A percentile compares a stretch with the other conserved stretches of the same genome.
These are phyloP conservation scores for Salvia splendens DNA, from an alignment of 257 asterid genomes.

Conservation along the genomic window DNA sequence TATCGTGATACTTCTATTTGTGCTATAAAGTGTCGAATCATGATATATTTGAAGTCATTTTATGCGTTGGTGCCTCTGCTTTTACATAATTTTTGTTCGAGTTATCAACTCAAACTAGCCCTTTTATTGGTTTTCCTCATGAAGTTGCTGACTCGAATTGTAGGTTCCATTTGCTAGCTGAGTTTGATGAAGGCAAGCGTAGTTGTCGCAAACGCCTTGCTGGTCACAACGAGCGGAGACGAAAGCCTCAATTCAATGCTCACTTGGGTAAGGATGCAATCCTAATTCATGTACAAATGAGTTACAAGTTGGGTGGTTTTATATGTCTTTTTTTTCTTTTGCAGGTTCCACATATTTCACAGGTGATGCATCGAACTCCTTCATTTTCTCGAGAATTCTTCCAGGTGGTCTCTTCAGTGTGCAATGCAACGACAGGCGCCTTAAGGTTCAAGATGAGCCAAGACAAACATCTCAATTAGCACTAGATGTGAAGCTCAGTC, in stretches of 20 bases:
- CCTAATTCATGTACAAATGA: slow-evolving; percentile 3
- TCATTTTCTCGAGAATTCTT: slow-evolving; percentile 41
- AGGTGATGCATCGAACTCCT: slow-evolving; percentile 38
- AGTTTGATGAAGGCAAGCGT: slow-evolving; percentile 71
- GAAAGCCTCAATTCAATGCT: slow-evolving; percentile 61
- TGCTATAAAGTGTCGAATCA: neutral
- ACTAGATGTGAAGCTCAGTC: slow-evolving; percentile 28
- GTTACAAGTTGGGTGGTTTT: neutral
- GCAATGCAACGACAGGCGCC: slow-evolving; percentile 32
- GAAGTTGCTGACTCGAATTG: slow-evolving; percentile 3
- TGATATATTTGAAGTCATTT: neutral
- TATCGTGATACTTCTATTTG: neutral
- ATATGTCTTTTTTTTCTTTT: slow-evolving; percentile 7
- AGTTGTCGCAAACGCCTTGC: slow-evolving; percentile 78
- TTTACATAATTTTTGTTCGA: neutral
- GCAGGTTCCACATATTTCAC: slow-evolving; percentile 49
- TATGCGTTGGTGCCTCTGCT: neutral
- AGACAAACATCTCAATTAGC: slow-evolving; percentile 27
- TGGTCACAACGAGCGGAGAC: slow-evolving; percentile 67
- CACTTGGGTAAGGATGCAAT: slow-evolving; percentile 45
- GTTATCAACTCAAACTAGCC: neutral
- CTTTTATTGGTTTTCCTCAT: neutral
- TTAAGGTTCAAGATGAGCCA: slow-evolving; percentile 33
- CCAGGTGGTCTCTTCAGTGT: slow-evolving; percentile 42
- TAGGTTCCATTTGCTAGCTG: slow-evolving; percentile 66